Base-by-base conservation (phyloP, 352 stramenopile species). In the Phytophthora meadii region DNA sequence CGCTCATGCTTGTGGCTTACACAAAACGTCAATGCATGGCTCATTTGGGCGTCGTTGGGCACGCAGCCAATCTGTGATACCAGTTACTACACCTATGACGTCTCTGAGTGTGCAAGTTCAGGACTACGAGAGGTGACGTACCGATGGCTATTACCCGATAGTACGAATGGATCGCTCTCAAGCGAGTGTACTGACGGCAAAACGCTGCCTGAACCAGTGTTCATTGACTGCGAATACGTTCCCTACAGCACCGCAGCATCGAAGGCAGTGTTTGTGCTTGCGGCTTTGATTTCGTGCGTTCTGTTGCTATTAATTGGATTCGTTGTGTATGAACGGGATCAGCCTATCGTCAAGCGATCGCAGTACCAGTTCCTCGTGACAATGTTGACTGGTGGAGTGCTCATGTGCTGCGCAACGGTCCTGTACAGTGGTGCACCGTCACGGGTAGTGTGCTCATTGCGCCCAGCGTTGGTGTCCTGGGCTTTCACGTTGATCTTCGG, bases 321-420 rank as follows among this genome's bases (percentile, higher is more conserved):
- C 17, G 76, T 89, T 3, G 56, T 74, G 9, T 48, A 58, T 10
- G 65, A 78, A 36, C 78, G 82, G 1, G 42, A 81, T 0, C 55
- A 61, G 14, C 76, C 82, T 1, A 74, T 88, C 27, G 72, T 91
- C 56, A 91, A 90, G 55, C 79, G 84, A 15, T 90, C 82, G 0
- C 84, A 93, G 62, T 89, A 74, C 52, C 77, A 90, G 50, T 79
- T 93, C 27, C 54, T 93, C 0, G 46, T 81, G 15, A 57, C 79
- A 8, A 77, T 91, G 65, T 40, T 93, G 3, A 58, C 77, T 7
- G 84, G 82, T 1, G 79, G 72, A 5, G 61, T 89, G 15, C 48
- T 85, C 27, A 77, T 90, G 54, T 89, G 77, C 40, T 51, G 34
- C 5, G 65, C 72, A 1, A 57, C 74, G 0, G 42, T 85, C 2